Conservation (phyloP, 2,329 filamentous ascomycete genomes). For the Colletotrichum echinochloae region DNA sequence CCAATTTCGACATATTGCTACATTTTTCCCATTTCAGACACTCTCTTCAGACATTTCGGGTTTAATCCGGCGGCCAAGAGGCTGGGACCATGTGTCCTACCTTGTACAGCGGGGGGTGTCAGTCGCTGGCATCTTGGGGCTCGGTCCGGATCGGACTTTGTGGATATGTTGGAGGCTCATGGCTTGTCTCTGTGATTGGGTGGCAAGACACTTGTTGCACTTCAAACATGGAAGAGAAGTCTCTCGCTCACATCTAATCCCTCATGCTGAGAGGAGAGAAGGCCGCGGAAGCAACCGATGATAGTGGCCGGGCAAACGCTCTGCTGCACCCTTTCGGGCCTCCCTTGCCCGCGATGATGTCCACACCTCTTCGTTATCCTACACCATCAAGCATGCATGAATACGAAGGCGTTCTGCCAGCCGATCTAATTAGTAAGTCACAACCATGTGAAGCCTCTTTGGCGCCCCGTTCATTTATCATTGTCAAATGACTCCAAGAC, state of each 20-base stretch:
- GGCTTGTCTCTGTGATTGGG: not conserved
- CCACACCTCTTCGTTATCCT: not conserved
- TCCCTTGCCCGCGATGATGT: conserved; percentile 13
- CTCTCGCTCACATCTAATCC: not conserved
- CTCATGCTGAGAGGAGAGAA: not conserved
- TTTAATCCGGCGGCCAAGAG: conserved; percentile 6
- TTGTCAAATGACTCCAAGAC: conserved; percentile 15
- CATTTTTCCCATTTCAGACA: not conserved
- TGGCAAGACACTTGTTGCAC: conserved; percentile 12
- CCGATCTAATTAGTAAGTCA: not conserved
- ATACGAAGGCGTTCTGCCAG: conserved; percentile 1
- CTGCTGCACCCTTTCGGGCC: not conserved
- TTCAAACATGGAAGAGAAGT: not conserved
- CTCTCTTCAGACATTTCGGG: not conserved
- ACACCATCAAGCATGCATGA: conserved; percentile 8
- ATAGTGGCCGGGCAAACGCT: not conserved
- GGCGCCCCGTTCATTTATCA: not conserved
- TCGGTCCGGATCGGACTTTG: conserved; percentile 3
- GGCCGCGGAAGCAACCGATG: not conserved
- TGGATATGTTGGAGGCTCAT: not conserved
- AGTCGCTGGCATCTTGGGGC: conserved; percentile 8
- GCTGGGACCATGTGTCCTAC: conserved; percentile 12
- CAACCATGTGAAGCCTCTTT: not conserved
- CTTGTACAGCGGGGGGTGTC: conserved; percentile 4
- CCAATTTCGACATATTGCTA: not conserved